Base-by-base conservation (phyloP, 768 basidiomycete species). In the Neoboletus brunneissimus region DNA sequence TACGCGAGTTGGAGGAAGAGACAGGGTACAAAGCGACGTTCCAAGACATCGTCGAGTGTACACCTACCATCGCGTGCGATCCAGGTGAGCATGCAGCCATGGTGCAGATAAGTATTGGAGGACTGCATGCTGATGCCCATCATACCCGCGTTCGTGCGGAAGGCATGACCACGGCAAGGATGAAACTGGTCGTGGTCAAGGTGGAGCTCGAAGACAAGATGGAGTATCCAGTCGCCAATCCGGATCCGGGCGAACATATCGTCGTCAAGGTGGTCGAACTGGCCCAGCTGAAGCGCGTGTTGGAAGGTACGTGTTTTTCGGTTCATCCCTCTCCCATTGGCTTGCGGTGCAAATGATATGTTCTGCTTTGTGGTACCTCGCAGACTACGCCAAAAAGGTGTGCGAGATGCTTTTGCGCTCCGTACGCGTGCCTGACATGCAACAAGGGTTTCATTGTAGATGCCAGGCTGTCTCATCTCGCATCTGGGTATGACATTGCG, bases 141-240 rank as follows among this genome's bases (percentile, higher is more conserved):
- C n/a, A 23, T 23, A 37, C 25, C 27, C 15, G 13, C 6, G 38
- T 48, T 51, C 16, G 15, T n/a, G 16, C 48, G 7, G 6, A 51
- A 91, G 94, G 95, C 11, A 94, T 98, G 94, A 89, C 91, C 20
- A 93, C 86, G 43, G 90, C 95, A 13, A 96, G 90, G 67, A 95
- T 95, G 91, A 87, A 91, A 64, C 81, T 97, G 22, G 85, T 92
- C 46, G 78, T 87, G 18, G 76, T 95, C 29, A 79, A 81, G 56
- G 88, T 93, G 43, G 69, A 76, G 34, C 76, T 98, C 53, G 76
- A 81, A n/a, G 84, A 83, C 57, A 71, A 81, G 63, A 74, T 96
- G 59, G 81, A 87, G 58, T 78, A 77, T 16, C 93, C 93, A 0
- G 73, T 79, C 12, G 85, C 90, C 53, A 83, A 89, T 54, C 85